phyloP scores from a whole-genome alignment of 768 basidiomycete species.

The Boletus pseudopeckii region DNA sequence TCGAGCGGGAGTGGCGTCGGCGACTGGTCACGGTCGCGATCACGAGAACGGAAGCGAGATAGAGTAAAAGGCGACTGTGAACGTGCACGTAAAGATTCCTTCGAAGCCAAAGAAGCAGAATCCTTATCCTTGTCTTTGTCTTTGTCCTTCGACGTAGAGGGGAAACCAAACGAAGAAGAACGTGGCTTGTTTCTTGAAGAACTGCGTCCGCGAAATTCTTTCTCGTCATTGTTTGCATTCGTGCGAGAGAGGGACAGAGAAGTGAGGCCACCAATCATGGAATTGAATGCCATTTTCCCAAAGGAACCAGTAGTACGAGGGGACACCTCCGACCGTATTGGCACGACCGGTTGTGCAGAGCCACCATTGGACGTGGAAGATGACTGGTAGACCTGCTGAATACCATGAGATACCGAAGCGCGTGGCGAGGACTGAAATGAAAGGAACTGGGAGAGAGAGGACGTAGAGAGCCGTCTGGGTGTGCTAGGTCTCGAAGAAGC shows the following conservation, averaged over 20 bases:
- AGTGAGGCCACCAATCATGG: slow-evolving; percentile 69
- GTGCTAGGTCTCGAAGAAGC: slow-evolving; percentile 20
- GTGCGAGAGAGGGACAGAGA: slow-evolving; percentile 61
- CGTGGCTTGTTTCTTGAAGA: slow-evolving; percentile 42
- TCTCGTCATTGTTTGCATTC: slow-evolving; percentile 38
- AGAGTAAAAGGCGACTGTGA: slow-evolving; percentile 80
- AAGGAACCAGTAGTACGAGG: slow-evolving; percentile 47
- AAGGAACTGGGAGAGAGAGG: slow-evolving; percentile 26
- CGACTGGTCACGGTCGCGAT: slow-evolving; percentile 52
- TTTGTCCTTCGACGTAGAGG: slow-evolving; percentile 32
- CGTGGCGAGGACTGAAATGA: slow-evolving; percentile 22
- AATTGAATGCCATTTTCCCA: slow-evolving; percentile 59
- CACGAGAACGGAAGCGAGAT: slow-evolving; percentile 58
- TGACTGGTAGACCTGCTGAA: slow-evolving; percentile 19
- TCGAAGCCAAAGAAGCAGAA: slow-evolving; percentile 40
- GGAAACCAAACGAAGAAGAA: slow-evolving; percentile 47
- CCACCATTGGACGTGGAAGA: slow-evolving; percentile 5
- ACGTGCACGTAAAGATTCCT: slow-evolving; percentile 58
- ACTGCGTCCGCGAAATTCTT: slow-evolving; percentile 51
- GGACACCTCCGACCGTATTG: slow-evolving; percentile 35
- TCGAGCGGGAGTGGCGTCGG: slow-evolving; percentile 57
- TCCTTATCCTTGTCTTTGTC: slow-evolving; percentile 32
- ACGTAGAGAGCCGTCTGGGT: slow-evolving; percentile 21
- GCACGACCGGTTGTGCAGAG: slow-evolving; percentile 3
- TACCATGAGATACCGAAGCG: slow-evolving; percentile 11